Evolutionary conservation across 768 basidiomycete species (phyloP).

Genomic region (Lactarius pseudohatsudake): DNA sequence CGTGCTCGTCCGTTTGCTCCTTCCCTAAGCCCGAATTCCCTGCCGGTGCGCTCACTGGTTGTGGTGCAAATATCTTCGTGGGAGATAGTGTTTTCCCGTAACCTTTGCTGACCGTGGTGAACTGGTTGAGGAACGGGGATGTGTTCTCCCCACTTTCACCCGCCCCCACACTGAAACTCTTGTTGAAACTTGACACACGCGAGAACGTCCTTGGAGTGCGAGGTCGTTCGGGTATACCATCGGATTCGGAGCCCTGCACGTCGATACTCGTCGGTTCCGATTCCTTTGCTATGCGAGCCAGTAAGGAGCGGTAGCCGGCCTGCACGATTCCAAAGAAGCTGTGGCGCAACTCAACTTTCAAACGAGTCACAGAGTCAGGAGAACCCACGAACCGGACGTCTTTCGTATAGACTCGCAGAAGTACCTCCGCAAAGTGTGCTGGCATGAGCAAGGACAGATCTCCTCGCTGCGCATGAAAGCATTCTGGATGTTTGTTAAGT

Average conservation of each 20-base stretch:
- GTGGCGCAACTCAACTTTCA: constrained; percentile 3
- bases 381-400: constrained; percentile 41
- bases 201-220: constrained; percentile 20
- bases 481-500: constrained; percentile 37
- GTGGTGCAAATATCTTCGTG: neutral
- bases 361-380: neutral
- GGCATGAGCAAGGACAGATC: constrained; percentile 70
- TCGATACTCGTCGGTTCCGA: constrained; percentile 21
- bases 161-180: constrained; percentile 17
- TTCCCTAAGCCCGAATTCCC: neutral
- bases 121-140: constrained; percentile 21
- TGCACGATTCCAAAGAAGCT: constrained; percentile 65
- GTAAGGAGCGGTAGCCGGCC: constrained; percentile 56
- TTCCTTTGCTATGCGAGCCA: constrained; percentile 26
- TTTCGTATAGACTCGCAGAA: constrained; percentile 68
- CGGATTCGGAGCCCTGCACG: constrained; percentile 21
- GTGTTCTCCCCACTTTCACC: constrained; percentile 12
- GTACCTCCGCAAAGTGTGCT: constrained; percentile 62
- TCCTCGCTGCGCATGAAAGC: constrained; percentile 47
- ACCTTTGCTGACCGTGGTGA: constrained; percentile 17
- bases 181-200: constrained; percentile 24
- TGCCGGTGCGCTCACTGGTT: neutral
- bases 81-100: constrained; percentile 21
- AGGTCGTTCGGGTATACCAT: constrained; percentile 17
- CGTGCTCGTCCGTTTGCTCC: neutral